phyloP scores from a whole-genome alignment of 129 eudicot genomes.

The Ambrosia artemisiifolia region DNA sequence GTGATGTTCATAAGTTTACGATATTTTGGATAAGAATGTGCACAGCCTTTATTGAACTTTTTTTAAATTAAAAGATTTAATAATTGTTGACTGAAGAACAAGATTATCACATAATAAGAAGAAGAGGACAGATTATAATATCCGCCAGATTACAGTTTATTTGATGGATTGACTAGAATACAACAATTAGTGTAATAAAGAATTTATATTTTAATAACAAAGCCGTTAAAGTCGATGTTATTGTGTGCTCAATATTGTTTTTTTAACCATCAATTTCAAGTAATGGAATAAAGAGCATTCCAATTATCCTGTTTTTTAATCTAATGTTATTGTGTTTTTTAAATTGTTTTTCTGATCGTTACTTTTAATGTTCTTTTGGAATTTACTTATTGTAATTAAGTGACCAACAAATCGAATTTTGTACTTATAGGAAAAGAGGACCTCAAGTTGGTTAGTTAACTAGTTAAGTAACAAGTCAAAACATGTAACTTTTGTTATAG shows the following conservation, averaged over 20 bases:
- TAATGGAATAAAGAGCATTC: constrained; percentile 12
- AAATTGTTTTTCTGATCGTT: neutral
- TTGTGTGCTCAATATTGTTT: neutral
- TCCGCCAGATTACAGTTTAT: neutral
- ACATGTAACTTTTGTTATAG: neutral
- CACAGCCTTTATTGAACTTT: neutral
- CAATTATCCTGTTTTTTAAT: neutral
- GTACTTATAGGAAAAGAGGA: neutral
- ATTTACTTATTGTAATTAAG: constrained; percentile 2
- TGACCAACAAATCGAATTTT: neutral
- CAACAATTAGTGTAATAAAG: constrained; percentile 7
- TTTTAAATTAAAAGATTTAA: neutral
- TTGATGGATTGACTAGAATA: constrained; percentile 3
- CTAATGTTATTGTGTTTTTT: neutral
- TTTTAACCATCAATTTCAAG: neutral
- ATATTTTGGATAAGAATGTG: neutral
- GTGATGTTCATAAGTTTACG: constrained; percentile 13
- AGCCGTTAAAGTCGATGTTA: neutral
- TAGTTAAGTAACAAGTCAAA: neutral
- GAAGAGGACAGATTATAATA: neutral
- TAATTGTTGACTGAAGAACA: neutral
- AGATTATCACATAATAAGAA: neutral
- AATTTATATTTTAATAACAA: neutral
- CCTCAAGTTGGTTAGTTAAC: neutral
- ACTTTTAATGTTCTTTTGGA: constrained; percentile 21